Conservation (phyloP, 2,329 filamentous ascomycete species). For the Colletotrichum euphorbiae region DNA sequence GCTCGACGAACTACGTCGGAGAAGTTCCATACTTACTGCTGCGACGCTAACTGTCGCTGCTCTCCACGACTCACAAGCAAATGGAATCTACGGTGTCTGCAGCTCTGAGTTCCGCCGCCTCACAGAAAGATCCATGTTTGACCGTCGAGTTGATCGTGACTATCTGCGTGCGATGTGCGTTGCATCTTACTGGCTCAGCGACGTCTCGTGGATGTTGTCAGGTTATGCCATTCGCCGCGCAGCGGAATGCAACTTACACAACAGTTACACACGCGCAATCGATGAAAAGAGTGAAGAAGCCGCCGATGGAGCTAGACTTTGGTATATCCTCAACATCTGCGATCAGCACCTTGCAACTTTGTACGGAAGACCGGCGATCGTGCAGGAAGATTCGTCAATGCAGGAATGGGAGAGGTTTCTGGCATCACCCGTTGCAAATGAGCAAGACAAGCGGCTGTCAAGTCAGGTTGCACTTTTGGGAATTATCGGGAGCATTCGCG, state of each 20-base stretch:
- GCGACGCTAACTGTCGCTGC: slow-evolving; percentile 69
- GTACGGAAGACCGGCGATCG: slow-evolving; percentile 68
- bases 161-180: slow-evolving; percentile 70
- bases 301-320: slow-evolving; percentile 66
- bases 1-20: slow-evolving; percentile 63
- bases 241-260: slow-evolving; percentile 59
- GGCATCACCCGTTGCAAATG: slow-evolving; percentile 61
- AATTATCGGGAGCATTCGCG: slow-evolving; percentile 66
- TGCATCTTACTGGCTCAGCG: slow-evolving; percentile 72
- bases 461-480: slow-evolving; percentile 69
- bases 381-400: slow-evolving; percentile 68
- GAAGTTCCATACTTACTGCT: slow-evolving; percentile 65
- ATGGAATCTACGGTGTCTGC: slow-evolving; percentile 63
- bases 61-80: slow-evolving; percentile 65
- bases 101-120: slow-evolving; percentile 66
- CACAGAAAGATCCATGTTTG: slow-evolving; percentile 58
- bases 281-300: slow-evolving; percentile 55
- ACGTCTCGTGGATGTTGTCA: slow-evolving; percentile 71
- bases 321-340: slow-evolving; percentile 71
- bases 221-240: slow-evolving; percentile 64
- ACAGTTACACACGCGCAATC: slow-evolving; percentile 55
- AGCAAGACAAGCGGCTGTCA: slow-evolving; percentile 66
- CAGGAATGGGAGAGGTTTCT: slow-evolving; percentile 68
- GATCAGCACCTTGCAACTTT: slow-evolving; percentile 72
- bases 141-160: slow-evolving; percentile 54